phyloP scores from a whole-genome alignment of 129 eudicot genomes.

The Ambrosia trifida region DNA sequence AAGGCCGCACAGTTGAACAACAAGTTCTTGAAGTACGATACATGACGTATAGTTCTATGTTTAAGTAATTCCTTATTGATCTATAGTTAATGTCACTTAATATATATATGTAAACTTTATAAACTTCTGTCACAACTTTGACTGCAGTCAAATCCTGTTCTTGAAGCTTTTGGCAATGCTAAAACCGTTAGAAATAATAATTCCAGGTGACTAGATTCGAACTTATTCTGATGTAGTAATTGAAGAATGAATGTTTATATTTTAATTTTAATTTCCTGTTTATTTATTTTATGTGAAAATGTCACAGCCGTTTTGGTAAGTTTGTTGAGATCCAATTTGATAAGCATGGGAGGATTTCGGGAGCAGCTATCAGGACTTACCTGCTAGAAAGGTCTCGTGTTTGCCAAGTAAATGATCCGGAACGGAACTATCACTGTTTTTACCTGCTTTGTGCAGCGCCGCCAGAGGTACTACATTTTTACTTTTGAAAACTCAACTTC shows the following conservation, averaged over 20 bases:
- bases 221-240: slow-evolving; percentile 8
- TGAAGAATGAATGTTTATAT: neutral
- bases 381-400: slow-evolving; percentile 98
- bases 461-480: slow-evolving; percentile 56
- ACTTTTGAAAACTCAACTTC: slow-evolving; percentile 1
- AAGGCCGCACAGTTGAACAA: slow-evolving; percentile 98
- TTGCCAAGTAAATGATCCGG: slow-evolving; percentile 93
- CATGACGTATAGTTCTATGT: slow-evolving; percentile 38
- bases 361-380: slow-evolving; percentile 98
- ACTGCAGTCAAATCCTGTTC: slow-evolving; percentile 99
- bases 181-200: slow-evolving; percentile 99
- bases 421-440: slow-evolving; percentile 97
- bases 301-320: slow-evolving; percentile 92
- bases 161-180: slow-evolving; percentile 99
- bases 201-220: slow-evolving; percentile 60
- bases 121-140: slow-evolving; percentile 20
- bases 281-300: slow-evolving; percentile 16
- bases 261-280: slow-evolving; percentile 12
- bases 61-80: slow-evolving; percentile 23
- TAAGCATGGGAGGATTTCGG: slow-evolving; percentile 96
- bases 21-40: slow-evolving; percentile 98
- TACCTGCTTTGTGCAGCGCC: slow-evolving; percentile 99
- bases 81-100: neutral
- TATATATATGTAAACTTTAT: neutral
- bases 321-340: slow-evolving; percentile 99